These are phyloP conservation scores for Massarina eburnea DNA, from an alignment of 2,329 filamentous ascomycete genomes.

Conservation along the genomic window DNA sequence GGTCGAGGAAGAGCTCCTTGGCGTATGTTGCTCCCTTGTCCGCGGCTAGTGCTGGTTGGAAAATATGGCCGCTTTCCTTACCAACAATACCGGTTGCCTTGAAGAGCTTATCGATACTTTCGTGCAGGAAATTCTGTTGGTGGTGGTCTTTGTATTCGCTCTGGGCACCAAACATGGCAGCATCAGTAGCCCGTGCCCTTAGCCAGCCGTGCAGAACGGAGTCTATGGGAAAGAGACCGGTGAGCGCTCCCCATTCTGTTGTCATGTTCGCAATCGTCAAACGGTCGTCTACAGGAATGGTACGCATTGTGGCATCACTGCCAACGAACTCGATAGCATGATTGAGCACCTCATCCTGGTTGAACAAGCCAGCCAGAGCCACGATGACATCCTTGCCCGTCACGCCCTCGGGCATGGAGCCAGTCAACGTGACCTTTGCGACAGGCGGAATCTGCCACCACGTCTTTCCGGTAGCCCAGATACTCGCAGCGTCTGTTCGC, in stretches of 20 bases:
- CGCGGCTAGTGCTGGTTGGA: slow-evolving; percentile 63
- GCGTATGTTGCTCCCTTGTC: slow-evolving; percentile 80
- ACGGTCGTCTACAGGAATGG: slow-evolving; percentile 70
- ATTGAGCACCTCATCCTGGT: slow-evolving; percentile 85
- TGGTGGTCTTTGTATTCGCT: slow-evolving; percentile 50
- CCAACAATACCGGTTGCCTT: slow-evolving; percentile 41
- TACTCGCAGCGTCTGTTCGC: slow-evolving; percentile 80
- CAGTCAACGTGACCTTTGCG: slow-evolving; percentile 76
- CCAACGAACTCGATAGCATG: slow-evolving; percentile 88
- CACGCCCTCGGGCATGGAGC: slow-evolving; percentile 74
- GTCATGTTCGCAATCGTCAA: slow-evolving; percentile 81
- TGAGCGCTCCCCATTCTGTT: slow-evolving; percentile 76
- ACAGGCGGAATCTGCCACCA: slow-evolving; percentile 91
- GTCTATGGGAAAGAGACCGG: slow-evolving; percentile 81
- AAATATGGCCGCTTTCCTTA: slow-evolving; percentile 38
- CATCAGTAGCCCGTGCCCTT: slow-evolving; percentile 71
- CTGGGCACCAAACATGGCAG: slow-evolving; percentile 60
- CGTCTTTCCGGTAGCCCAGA: slow-evolving; percentile 79
- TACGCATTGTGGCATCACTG: slow-evolving; percentile 72
- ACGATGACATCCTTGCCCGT: slow-evolving; percentile 95
- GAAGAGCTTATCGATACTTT: slow-evolving; percentile 71
- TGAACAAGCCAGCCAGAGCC: slow-evolving; percentile 82
- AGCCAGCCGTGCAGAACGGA: slow-evolving; percentile 71
- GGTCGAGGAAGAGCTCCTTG: slow-evolving; percentile 78
- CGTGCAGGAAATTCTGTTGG: slow-evolving; percentile 68